Conservation (phyloP, 2,329 filamentous ascomycete genomes). For the Colletotrichum musae region DNA sequence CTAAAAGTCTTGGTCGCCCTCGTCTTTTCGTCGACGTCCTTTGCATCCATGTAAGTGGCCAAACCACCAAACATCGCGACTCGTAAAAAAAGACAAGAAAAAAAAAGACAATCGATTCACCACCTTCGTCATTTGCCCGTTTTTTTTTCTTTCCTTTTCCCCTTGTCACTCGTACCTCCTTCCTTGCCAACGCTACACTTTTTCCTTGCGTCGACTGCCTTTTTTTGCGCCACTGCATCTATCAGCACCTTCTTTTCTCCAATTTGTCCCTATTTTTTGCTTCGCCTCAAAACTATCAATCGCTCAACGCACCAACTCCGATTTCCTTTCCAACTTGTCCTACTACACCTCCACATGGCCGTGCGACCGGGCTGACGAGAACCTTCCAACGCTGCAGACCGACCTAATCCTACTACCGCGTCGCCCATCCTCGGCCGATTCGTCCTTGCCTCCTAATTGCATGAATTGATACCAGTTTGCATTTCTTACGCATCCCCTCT, state of each 20-base stretch:
- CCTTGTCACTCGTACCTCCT: not conserved
- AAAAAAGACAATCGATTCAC: constrained; percentile 13
- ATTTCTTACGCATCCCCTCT: constrained; percentile 12
- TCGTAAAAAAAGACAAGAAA: constrained; percentile 21
- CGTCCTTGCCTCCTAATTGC: constrained; percentile 23
- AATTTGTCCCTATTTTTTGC: not conserved
- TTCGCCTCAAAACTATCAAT: not conserved
- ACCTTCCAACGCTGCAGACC: constrained; percentile 28
- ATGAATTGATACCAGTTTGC: constrained; percentile 42
- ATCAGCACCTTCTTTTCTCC: constrained; percentile 15
- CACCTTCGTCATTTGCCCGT: constrained; percentile 15
- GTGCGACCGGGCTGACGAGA: constrained; percentile 31
- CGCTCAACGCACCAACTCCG: constrained; percentile 11
- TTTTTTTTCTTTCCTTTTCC: not conserved
- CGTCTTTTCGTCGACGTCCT: constrained; percentile 21
- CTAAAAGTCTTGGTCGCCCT: constrained; percentile 37
- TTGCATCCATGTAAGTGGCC: constrained; percentile 40
- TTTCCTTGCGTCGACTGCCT: not conserved
- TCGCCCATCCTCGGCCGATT: constrained; percentile 19
- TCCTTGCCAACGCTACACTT: not conserved
- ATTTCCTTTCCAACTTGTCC: constrained; percentile 13
- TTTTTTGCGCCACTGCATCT: not conserved
- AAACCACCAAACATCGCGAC: constrained; percentile 7
- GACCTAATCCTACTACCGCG: constrained; percentile 29
- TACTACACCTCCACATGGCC: constrained; percentile 19